Evolutionary conservation across 2,329 filamentous ascomycete species (phyloP), one percentile per base, ranked within the genome.

Genomic region (Hysterium pulicare): DNA sequence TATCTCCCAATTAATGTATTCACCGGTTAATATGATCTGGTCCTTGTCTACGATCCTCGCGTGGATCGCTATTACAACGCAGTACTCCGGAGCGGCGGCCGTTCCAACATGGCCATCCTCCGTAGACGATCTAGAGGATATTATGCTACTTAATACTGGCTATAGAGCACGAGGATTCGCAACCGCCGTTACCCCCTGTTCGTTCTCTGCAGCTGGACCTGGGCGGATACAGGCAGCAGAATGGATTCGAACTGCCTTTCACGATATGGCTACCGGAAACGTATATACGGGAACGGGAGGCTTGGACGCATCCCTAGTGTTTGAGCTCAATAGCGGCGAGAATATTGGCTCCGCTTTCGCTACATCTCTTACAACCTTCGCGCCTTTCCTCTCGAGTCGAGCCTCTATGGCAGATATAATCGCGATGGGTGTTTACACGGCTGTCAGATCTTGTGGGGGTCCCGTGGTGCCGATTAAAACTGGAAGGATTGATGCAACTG

Each of bases 71-170:
- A 40, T 52, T 21, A 39, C 40, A 13, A 42, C 34, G 11, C 40
- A 45, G 15, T 45, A 54, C 28, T 44, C 51, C 34, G 38, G 20
- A 17, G 44, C 33, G 11, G 24, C 28, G 31, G 73, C 77, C 19
- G 73, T 76, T 49, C 76, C 76, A 23, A 83, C 79, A 53, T 84
- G 81, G 81, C 81, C 81, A 2, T 74, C 77, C 2, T 54, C 70
- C 10, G 72, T 72, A 15, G 81, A 84, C 53, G 79, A 83, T 57
- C 65, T 84, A 45, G 81, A 84, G 61, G 80, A 82, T 59, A 76
- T 83, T 49, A 78, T 83, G 70, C 81, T 75, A 54, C 76, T 83
- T 51, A 74, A 77, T 40, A 66, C 70, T 24, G 78, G 77, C 3
- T 77, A 79, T 54, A 68, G 71, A 34, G 70, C 73, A 23, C 71